A percentile compares a stretch with the other conserved stretches of the same genome.
These are phyloP conservation scores for Guyanaporus albipodus DNA, from an alignment of 768 basidiomycete genomes.

Conservation along the genomic window DNA sequence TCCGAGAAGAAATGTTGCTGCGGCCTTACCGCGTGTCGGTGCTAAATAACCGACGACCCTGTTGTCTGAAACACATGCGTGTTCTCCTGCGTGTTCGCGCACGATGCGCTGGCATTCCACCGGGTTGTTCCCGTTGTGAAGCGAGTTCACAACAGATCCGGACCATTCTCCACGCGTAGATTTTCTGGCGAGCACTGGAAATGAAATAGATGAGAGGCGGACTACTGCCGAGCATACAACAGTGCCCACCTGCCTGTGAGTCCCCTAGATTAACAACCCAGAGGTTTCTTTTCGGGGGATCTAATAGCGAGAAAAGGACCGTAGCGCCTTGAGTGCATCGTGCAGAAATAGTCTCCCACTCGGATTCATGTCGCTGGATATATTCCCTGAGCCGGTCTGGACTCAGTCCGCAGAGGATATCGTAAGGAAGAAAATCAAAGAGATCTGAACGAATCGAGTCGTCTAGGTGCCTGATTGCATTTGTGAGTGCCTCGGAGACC, in stretches of 20 bases:
- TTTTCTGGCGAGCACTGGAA: constrained; percentile 23
- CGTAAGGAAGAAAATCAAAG: constrained; percentile 39
- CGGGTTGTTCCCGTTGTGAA: constrained; percentile 31
- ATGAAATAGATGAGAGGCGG: neutral
- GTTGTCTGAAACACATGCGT: constrained; percentile 26
- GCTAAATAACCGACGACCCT: constrained; percentile 38
- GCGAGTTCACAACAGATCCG: constrained; percentile 19
- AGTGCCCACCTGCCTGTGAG: constrained; percentile 31
- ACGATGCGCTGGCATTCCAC: constrained; percentile 25
- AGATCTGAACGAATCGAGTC: constrained; percentile 42
- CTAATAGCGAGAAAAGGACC: constrained; percentile 31
- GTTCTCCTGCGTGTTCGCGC: constrained; percentile 32
- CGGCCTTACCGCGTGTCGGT: constrained; percentile 34
- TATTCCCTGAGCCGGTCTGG: constrained; percentile 39
- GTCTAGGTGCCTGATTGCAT: constrained; percentile 40
- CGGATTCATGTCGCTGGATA: constrained; percentile 33
- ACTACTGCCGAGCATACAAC: neutral
- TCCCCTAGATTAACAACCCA: constrained; percentile 36
- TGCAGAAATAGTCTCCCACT: constrained; percentile 35
- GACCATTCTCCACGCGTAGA: constrained; percentile 20
- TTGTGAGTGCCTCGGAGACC: constrained; percentile 38
- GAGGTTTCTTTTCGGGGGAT: constrained; percentile 25
- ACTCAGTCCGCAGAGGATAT: constrained; percentile 34
- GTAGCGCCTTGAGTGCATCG: constrained; percentile 34
- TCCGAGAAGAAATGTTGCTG: neutral